Base-by-base conservation (phyloP, 305 asterid genomes). In the Solanum aculeatissimum region DNA sequence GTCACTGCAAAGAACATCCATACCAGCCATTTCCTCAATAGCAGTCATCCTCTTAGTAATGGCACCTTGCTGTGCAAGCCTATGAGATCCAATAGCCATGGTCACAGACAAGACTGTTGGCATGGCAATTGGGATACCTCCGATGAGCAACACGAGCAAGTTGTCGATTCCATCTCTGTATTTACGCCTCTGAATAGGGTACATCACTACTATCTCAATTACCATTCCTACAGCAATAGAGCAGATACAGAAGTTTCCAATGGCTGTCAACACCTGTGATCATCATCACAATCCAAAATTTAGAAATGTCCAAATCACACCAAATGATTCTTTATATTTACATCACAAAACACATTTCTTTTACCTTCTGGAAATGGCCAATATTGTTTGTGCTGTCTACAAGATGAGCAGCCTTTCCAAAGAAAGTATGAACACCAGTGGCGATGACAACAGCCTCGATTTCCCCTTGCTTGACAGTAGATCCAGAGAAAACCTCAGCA, bases 31-130 rank as follows among this genome's bases (percentile, higher is more conserved):
- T 77, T 95, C 98, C 89, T 95, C 98, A 68, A 95, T 95, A 58
- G 98, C 98, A 9, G 98, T 95, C 98, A 95, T 95, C 87, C 98
- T 92, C 91, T 95, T 95, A 38, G 98, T 95, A 80, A 95, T 95
- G 89, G 98, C 98, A 6, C 98, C 98, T 89, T 95, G 98, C 9
- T 95, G 90, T 9, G 98, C 91, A 2, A 95, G 93, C 72, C 97
- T 82, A 53, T 95, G 97, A 38, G 97, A 93, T 63, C 97, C 98
- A 19, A 95, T 95, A 53, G 98, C 98, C 98, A 95, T 93, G 40
- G 98, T 94, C 43, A 94, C 98, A 1, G 98, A 94, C 88, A 94
- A 80, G 23, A 94, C 98, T 1, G 97, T 93, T 1, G 98, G 98
- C 98, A 95, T 95, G 83, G 98, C 98, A 78, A 95, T 95, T 11